Conservation (phyloP, 2,329 filamentous ascomycete species). For the Nemania sp. region DNA sequence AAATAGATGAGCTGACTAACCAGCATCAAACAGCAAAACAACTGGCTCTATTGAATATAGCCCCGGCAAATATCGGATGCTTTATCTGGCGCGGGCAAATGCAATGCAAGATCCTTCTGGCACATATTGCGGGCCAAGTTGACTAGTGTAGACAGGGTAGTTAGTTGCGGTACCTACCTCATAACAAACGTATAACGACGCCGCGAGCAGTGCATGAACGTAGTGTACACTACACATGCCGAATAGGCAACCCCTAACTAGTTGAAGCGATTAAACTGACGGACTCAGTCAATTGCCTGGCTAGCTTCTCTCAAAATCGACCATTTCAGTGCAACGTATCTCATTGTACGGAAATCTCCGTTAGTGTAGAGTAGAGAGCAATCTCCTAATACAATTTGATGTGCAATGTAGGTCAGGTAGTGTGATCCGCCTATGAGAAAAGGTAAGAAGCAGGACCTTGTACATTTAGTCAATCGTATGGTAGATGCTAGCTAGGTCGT, state of each 20-base stretch:
- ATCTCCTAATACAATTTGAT: neutral
- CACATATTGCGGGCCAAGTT: constrained; percentile 18
- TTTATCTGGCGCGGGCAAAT: constrained; percentile 14
- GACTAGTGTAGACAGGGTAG: constrained; percentile 6
- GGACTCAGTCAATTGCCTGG: neutral
- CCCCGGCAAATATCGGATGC: constrained; percentile 21
- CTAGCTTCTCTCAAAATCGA: neutral
- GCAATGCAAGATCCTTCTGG: constrained; percentile 24
- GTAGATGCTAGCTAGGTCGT: neutral
- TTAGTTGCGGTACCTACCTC: neutral
- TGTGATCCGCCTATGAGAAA: neutral
- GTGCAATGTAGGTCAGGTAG: neutral
- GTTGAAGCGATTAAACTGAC: neutral
- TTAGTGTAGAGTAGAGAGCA: neutral
- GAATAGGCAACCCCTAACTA: constrained; percentile 13
- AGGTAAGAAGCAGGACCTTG: neutral
- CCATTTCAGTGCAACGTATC: neutral
- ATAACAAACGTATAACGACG: no score
- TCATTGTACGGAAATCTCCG: neutral
- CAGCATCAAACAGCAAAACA: neutral
- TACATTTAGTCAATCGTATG: neutral
- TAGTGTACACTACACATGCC: constrained; percentile 26
- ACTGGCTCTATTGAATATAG: constrained; percentile 13
- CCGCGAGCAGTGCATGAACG: constrained; percentile 19
- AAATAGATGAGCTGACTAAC: no score